Evolutionary conservation across 331 rosid species (phyloP).

Genomic region (Quercus phellos): DNA sequence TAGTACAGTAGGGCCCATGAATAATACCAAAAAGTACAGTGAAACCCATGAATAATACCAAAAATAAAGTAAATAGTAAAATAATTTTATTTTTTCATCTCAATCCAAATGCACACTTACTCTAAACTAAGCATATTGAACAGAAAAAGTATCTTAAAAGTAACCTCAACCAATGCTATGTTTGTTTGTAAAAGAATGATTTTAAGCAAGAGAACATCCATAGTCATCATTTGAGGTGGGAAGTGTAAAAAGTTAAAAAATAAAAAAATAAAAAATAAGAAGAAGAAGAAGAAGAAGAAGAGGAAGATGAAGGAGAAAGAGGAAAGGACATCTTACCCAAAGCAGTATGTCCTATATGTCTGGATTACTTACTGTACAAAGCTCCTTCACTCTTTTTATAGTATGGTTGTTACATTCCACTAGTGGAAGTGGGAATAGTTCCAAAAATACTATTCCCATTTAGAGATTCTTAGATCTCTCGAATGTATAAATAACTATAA

Average conservation of each 20-base stretch:
- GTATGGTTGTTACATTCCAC: neutral
- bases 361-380: neutral
- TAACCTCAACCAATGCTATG: neutral
- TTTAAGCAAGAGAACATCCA: neutral
- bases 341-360: neutral
- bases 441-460: neutral
- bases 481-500: neutral
- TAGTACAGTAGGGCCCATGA: rapidly evolving
- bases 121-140: neutral
- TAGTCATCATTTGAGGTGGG: neutral
- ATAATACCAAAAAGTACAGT: too few relatives aligned
- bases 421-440: neutral
- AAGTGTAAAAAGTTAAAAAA: too few relatives aligned
- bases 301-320: neutral
- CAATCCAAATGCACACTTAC: neutral
- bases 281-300: too few relatives aligned
- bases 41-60: rapidly evolving
- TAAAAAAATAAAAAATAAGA: too few relatives aligned
- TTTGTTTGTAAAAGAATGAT: neutral
- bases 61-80: too few relatives aligned
- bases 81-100: too few relatives aligned
- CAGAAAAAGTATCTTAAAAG: neutral
- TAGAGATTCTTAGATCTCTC: neutral
- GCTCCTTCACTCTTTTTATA: neutral
- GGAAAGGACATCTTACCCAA: neutral